Evolutionary conservation across 208 protist species (phyloP), one percentile per base, ranked within the genome.

Genomic region (Phytomonas sp.): DNA sequence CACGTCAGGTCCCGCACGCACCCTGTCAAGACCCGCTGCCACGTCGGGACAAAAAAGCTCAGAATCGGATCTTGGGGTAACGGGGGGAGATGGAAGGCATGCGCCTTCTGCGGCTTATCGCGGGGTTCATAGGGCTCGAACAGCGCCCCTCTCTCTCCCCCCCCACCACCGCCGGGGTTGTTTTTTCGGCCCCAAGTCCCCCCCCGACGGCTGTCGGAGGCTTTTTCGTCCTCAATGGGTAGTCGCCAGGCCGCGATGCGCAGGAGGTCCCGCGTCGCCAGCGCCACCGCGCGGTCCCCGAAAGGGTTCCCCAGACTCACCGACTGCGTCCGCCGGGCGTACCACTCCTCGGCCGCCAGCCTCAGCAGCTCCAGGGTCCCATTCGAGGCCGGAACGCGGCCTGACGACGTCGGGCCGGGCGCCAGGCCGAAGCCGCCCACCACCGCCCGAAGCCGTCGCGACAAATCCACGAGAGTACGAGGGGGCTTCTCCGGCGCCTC

Each of bases 11-110:
- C 76, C 1, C 45, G 31, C 67, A 79, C 63, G 60, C 79, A 86
- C 5, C 63, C 66, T 5, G 67, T 64, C 61, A 92, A 63, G 23
- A 78, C 78, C 7, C 71, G 70, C 23, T 83, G 73, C 81, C 86
- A 88, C 66, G 84, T 74, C 10, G 73, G 79, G 33, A 78, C 30
- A 67, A 87, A 89, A 32, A 73, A 72, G 7, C 73, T 33, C n/a
- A 78, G 49, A 16, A 83, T 70, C 1, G 77, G 74, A 62, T 92
- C 86, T 12, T 74, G 76, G n/a, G 80, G 80, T 4, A 92, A 69
- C 19, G 86, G 83, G 14, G 86, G 75, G 19, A 92, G 77, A 4
- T 26, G 32, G 33, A 92, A 86, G 6, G 72, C 71, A 34, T 88
- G 84, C 49, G 75, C 49, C n/a, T 30, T 63, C 10, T 75, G 79